A percentile compares a stretch with the other conserved stretches of the same genome.
Evolutionary conservation across 1,139 yeast species (phyloP).

Genomic region (Waltiozyma sp.): DNA sequence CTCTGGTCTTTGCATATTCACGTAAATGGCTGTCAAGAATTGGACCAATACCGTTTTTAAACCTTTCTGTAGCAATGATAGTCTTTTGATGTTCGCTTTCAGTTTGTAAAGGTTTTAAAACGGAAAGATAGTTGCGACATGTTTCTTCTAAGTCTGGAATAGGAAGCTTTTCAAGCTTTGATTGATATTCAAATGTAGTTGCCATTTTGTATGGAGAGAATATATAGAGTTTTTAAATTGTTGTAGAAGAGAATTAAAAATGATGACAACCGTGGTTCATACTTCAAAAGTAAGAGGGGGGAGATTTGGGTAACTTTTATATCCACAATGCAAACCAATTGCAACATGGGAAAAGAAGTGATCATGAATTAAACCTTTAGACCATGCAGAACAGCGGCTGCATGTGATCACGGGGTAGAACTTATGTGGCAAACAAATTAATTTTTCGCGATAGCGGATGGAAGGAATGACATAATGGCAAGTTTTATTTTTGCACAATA

Average conservation of each 20-base stretch:
- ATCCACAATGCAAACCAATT: neutral
- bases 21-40: constrained; percentile 53
- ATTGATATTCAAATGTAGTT: constrained; percentile 17
- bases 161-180: constrained; percentile 33
- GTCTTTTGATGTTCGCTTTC: constrained; percentile 58
- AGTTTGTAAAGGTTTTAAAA: constrained; percentile 66
- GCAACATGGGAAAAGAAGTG: neutral
- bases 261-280: neutral
- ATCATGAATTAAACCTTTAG: neutral
- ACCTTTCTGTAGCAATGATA: constrained; percentile 44
- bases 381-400: neutral
- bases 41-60: constrained; percentile 47
- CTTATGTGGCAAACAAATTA: neutral
- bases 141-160: constrained; percentile 66
- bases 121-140: constrained; percentile 50
- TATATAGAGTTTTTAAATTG: neutral
- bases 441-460: neutral
- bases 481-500: no score
- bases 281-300: neutral
- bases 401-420: neutral
- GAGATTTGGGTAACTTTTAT: neutral
- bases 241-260: no score
- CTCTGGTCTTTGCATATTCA: constrained; percentile 50
- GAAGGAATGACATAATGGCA: neutral
- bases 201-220: constrained; percentile 1